These are phyloP conservation scores for Nakataea oryzae DNA, from an alignment of 2,329 filamentous ascomycete genomes.

Conservation along the genomic window DNA sequence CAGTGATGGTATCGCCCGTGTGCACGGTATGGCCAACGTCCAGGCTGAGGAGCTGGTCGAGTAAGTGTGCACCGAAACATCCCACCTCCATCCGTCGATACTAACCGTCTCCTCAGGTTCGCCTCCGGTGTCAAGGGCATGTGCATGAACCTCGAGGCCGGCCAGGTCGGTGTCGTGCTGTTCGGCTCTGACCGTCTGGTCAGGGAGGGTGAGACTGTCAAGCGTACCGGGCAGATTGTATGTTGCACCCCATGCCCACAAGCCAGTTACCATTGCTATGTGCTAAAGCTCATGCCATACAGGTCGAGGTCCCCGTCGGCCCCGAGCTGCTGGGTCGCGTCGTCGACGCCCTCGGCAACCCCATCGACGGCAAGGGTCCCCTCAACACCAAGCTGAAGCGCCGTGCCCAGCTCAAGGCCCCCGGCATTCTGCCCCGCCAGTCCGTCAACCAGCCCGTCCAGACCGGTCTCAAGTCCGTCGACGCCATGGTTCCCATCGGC, in stretches of 20 bases:
- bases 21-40: conserved; percentile 99
- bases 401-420: conserved; percentile 98
- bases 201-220: conserved; percentile 98
- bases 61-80: conserved; percentile 48
- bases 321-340: conserved; percentile 92
- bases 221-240: conserved; percentile 99
- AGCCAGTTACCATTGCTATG: not conserved
- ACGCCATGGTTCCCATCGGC: conserved; percentile 99
- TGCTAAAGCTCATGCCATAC: conserved; percentile 13
- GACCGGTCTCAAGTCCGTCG: conserved; percentile 98
- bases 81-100: conserved; percentile 7
- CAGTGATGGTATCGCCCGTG: conserved; percentile 99
- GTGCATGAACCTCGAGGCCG: conserved; percentile 99
- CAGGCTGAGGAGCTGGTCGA: conserved; percentile 99
- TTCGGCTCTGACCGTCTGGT: conserved; percentile 99
- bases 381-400: conserved; percentile 84
- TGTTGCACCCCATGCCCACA: conserved; percentile 27
- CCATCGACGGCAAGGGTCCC: conserved; percentile 98
- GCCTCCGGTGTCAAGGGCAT: conserved; percentile 99
- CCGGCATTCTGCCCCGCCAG: conserved; percentile 90
- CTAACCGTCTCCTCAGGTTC: conserved; percentile 53
- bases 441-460: conserved; percentile 99
- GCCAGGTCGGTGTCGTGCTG: conserved; percentile 99
- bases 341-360: conserved; percentile 96
- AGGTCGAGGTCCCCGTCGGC: conserved; percentile 97